phyloP scores from a whole-genome alignment of 2,329 filamentous ascomycete genomes.

The Phyllosticta capitalensis region DNA sequence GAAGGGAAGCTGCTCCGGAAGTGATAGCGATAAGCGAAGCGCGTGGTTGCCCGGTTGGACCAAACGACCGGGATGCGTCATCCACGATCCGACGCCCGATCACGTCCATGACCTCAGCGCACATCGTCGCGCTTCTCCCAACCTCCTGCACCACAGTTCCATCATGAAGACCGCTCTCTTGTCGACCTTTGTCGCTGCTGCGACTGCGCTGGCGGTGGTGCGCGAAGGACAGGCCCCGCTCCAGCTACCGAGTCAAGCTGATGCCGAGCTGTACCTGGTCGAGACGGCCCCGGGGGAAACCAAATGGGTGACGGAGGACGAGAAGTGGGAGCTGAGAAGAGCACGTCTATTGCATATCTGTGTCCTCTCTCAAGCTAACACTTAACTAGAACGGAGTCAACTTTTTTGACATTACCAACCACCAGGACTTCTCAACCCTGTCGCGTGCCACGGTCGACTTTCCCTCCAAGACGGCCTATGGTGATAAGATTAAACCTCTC shows the following conservation, averaged over 20 bases:
- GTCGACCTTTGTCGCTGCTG: conserved; percentile 9
- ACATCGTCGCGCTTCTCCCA: background rate
- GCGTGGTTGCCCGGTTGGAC: background rate
- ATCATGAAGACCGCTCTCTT: conserved; percentile 10
- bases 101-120: background rate
- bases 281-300: conserved; percentile 78
- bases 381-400: conserved; percentile 63
- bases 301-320: conserved; percentile 81
- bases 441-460: conserved; percentile 45
- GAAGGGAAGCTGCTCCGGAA: no score
- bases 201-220: conserved; percentile 7
- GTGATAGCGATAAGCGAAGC: background rate
- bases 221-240: conserved; percentile 9
- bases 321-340: conserved; percentile 85
- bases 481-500: conserved; percentile 58
- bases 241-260: background rate
- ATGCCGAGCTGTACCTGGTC: conserved; percentile 53
- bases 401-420: conserved; percentile 92
- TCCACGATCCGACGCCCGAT: background rate
- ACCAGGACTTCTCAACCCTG: conserved; percentile 45
- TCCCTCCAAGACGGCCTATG: conserved; percentile 55
- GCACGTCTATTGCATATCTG: conserved; percentile 42
- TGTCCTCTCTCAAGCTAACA: conserved; percentile 15
- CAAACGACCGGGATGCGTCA: background rate
- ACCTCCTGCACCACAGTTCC: background rate